phyloP scores from a whole-genome alignment of 2,329 filamentous ascomycete species.

The Neofusicoccum kwambonambiense region DNA sequence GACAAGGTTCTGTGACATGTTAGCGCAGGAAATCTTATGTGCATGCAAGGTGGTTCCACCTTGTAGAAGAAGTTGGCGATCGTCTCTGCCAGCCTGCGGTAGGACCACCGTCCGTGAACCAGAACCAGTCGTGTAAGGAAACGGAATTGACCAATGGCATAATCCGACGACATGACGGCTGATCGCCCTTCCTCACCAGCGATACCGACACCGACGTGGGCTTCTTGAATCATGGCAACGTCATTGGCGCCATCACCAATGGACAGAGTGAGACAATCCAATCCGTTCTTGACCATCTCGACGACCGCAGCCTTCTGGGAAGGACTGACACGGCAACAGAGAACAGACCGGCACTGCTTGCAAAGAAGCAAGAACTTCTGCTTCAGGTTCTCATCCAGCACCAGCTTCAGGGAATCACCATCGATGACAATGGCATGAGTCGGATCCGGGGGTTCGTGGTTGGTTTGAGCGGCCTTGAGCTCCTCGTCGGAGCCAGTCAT shows the following conservation, averaged over 20 bases:
- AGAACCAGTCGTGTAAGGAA: slow-evolving; percentile 82
- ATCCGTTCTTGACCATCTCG: slow-evolving; percentile 86
- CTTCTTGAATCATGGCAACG: slow-evolving; percentile 97
- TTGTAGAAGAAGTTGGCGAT: slow-evolving; percentile 99
- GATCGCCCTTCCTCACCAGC: slow-evolving; percentile 89
- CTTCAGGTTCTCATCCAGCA: slow-evolving; percentile 76
- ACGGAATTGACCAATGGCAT: slow-evolving; percentile 90
- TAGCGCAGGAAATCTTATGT: background rate
- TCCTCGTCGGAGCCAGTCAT: slow-evolving; percentile 85
- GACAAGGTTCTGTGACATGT: slow-evolving; percentile 70
- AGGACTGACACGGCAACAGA: slow-evolving; percentile 96
- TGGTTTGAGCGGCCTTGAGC: slow-evolving; percentile 71
- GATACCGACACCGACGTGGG: slow-evolving; percentile 94
- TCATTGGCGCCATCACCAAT: slow-evolving; percentile 95
- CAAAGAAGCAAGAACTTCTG: slow-evolving; percentile 94
- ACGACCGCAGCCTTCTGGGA: slow-evolving; percentile 98
- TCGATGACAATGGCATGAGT: slow-evolving; percentile 95
- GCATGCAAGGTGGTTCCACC: slow-evolving; percentile 37
- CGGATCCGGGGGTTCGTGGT: slow-evolving; percentile 79
- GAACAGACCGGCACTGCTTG: slow-evolving; percentile 93
- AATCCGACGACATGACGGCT: slow-evolving; percentile 94
- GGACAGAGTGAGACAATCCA: slow-evolving; percentile 94
- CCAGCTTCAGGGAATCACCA: slow-evolving; percentile 86
- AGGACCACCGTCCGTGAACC: slow-evolving; percentile 95
- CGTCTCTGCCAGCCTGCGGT: slow-evolving; percentile 84